Base-by-base conservation (phyloP, 1,139 yeast genomes). In the Geotrichum macrosporum region DNA sequence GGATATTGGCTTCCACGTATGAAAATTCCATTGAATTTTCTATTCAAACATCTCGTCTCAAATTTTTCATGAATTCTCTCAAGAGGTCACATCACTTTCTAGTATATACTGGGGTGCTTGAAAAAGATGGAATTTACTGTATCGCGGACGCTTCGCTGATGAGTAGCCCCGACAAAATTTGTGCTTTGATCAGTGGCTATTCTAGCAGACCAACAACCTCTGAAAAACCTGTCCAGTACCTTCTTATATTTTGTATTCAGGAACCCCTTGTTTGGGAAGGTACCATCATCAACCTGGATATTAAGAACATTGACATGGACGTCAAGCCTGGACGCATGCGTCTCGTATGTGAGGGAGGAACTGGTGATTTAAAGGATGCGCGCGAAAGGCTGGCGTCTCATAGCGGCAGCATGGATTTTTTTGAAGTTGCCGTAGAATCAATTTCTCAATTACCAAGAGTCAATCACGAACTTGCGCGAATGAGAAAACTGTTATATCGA, bases 181-280 rank as follows among this genome's bases (percentile, higher is more conserved):
- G 57, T 39, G 58, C 58, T 9, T 53, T 70, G n/a, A 44, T 70
- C 8, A 56, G 62, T 12, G 72, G 72, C 0, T 68, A 65, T 44
- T 58, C 62, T 6, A 52, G 64, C 19, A 52, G 62, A 15, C 54
- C 57, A 24, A 53, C 55, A 8, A 53, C 46, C 16, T 67, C 65
- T n/a, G 66, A 66, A 26, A 74, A 70, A 18, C 64, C 69, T 46
- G 81, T 50, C 4, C 53, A 86, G 0, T 87, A 87, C 56, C 75
- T 88, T 13, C 60, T 89, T 30, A 82, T 89, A 0, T 68, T 88
- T 19, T 81, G 86, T 58, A 92, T 95, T 1, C 76, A 82, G 12
- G 86, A 85, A 58, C 94, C 96, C 0, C 76, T 89, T 61, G 79
- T 85, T 24, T 89, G 97, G 97, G 92, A 85, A 54, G 97, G 97